These are phyloP conservation scores for Boletus mariae DNA, from an alignment of 1,284 basidiomycete genomes.

Conservation along the genomic window DNA sequence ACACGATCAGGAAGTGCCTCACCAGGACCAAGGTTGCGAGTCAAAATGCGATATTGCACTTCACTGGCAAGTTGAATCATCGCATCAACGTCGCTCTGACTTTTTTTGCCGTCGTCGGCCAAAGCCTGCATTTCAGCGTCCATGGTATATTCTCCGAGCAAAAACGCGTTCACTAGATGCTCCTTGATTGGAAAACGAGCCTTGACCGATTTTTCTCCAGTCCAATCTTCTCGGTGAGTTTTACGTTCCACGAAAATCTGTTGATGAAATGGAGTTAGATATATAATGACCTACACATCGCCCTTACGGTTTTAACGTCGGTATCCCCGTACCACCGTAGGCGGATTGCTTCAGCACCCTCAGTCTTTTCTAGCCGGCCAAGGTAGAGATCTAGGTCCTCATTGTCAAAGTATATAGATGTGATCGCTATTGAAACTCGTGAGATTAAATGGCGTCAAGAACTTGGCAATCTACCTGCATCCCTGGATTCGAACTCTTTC, in stretches of 20 bases:
- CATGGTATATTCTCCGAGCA: constrained; percentile 89
- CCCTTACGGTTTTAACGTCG: constrained; percentile 67
- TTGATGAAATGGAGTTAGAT: background rate
- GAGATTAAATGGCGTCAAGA: constrained; percentile 2
- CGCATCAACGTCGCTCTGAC: constrained; percentile 86
- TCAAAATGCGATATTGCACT: constrained; percentile 89
- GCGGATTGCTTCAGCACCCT: constrained; percentile 96
- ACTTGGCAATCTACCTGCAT: constrained; percentile 59
- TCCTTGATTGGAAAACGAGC: constrained; percentile 97
- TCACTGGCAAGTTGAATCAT: constrained; percentile 98
- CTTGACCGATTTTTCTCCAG: constrained; percentile 98
- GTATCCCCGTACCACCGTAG: constrained; percentile 98
- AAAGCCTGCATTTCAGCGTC: constrained; percentile 92
- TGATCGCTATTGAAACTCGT: constrained; percentile 54
- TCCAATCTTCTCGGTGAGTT: constrained; percentile 99
- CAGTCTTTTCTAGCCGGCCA: constrained; percentile 96
- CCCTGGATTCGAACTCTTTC: constrained; percentile 89
- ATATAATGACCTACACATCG: background rate
- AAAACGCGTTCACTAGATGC: constrained; percentile 89
- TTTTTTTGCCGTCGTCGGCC: constrained; percentile 91
- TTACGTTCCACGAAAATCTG: constrained; percentile 98
- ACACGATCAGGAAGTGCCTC: constrained; percentile 20
- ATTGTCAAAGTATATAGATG: constrained; percentile 92
- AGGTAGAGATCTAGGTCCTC: constrained; percentile 97
- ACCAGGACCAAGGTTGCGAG: constrained; percentile 84